phyloP scores from a whole-genome alignment of 495 filamentous ascomycete genomes.

The Penicillium paxilli region DNA sequence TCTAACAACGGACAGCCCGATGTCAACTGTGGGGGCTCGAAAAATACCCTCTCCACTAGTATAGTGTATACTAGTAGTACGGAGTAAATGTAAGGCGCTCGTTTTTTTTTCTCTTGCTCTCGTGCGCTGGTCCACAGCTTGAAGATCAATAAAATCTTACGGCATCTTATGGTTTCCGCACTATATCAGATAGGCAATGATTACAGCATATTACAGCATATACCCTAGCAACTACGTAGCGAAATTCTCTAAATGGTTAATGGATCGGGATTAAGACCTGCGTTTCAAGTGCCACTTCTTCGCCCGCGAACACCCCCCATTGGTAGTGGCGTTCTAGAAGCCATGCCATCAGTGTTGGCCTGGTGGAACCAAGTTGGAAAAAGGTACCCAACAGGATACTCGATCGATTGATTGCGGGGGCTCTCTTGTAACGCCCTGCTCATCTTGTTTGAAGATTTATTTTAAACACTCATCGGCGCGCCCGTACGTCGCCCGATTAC shows the following conservation, averaged over 20 bases:
- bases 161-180: not conserved
- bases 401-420: slow-evolving; percentile 20
- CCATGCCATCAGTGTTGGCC: not conserved
- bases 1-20: slow-evolving; percentile 13
- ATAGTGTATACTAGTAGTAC: too few relatives aligned
- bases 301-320: slow-evolving; percentile 10
- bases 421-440: slow-evolving; percentile 16
- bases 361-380: not conserved
- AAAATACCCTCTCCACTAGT: slow-evolving; percentile 1
- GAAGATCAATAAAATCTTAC: slow-evolving; percentile 24
- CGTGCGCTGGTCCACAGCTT: slow-evolving; percentile 11
- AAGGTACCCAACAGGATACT: slow-evolving; percentile 10
- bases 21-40: slow-evolving; percentile 23
- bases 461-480: slow-evolving; percentile 2
- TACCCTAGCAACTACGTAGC: slow-evolving; percentile 3
- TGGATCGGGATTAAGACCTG: not conserved
- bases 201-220: slow-evolving; percentile 11
- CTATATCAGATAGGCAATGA: slow-evolving; percentile 20
- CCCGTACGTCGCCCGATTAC: slow-evolving; percentile 6
- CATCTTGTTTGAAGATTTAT: slow-evolving; percentile 8
- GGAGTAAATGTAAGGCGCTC: not conserved
- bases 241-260: slow-evolving; percentile 7
- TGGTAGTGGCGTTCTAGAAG: slow-evolving; percentile 21
- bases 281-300: slow-evolving; percentile 16
- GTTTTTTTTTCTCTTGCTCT: not conserved